Conservation (phyloP, 805 yeast species). For the Starmerella asiatica region DNA sequence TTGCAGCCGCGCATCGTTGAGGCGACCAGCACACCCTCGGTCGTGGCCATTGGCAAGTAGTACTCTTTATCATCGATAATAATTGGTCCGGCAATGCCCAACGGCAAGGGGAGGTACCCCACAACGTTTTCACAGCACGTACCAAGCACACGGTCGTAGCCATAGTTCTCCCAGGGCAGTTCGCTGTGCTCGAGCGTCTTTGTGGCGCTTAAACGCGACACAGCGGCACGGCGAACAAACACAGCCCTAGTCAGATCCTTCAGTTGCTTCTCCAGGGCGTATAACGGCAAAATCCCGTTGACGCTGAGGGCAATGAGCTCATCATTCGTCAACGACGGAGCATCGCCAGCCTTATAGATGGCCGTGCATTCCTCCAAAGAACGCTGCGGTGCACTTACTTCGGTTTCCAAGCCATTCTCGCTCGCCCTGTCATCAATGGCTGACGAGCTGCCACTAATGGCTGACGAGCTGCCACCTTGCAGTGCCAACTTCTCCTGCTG, state of each 20-base stretch:
- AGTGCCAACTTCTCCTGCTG: not conserved
- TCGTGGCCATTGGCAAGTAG: conserved; percentile 97
- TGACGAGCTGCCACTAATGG: not conserved
- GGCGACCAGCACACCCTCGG: conserved; percentile 97
- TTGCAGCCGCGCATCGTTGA: conserved; percentile 99
- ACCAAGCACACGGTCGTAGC: conserved; percentile 91
- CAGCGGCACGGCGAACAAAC: conserved; percentile 79
- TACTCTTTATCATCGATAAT: conserved; percentile 75
- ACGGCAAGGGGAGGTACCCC: conserved; percentile 92
- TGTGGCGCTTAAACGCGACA: conserved; percentile 68
- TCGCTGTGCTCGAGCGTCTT: conserved; percentile 59
- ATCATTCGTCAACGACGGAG: conserved; percentile 50
- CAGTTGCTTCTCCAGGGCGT: conserved; percentile 86
- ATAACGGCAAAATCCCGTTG: conserved; percentile 71
- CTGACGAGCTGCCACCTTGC: not conserved
- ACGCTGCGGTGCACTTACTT: conserved; percentile 8
- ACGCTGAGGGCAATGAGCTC: conserved; percentile 63
- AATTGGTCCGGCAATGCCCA: conserved; percentile 96
- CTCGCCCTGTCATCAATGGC: not conserved
- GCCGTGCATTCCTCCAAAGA: conserved; percentile 48
- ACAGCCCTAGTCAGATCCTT: conserved; percentile 88
- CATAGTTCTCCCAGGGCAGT: conserved; percentile 72
- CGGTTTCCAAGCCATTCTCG: not conserved
- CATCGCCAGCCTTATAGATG: conserved; percentile 55
- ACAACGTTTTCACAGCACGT: conserved; percentile 98